These are phyloP conservation scores for Vickermania ingenoplastis DNA, from an alignment of 208 protist genomes.

Conservation along the genomic window DNA sequence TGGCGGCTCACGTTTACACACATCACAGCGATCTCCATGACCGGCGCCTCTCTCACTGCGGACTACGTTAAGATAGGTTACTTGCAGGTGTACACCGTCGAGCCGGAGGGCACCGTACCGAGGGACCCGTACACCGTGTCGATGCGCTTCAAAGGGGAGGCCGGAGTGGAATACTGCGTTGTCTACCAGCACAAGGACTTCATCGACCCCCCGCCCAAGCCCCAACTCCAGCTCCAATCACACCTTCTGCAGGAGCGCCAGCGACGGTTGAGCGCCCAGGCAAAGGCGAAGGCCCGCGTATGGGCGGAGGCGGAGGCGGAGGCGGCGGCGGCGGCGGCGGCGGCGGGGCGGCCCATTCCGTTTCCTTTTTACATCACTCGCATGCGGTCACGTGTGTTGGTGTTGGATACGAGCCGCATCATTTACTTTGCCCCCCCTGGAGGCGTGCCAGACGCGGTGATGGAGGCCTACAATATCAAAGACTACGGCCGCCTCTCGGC, in stretches of 20 bases:
- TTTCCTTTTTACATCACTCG: neutral
- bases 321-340: neutral
- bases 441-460: neutral
- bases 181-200: neutral
- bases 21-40: too few species aligned
- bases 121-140: neutral
- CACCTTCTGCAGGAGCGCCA: neutral
- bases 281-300: neutral
- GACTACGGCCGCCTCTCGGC: neutral
- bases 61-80: neutral
- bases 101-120: neutral
- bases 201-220: neutral
- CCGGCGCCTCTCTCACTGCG: too few species aligned
- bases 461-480: neutral
- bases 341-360: neutral
- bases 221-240: neutral
- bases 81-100: neutral
- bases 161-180: neutral
- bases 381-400: neutral
- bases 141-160: neutral
- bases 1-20: too few species aligned
- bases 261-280: neutral
- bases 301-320: neutral
- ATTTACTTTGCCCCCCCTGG: neutral
- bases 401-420: neutral